Evolutionary conservation across 768 basidiomycete species (phyloP).

Genomic region (Mycena haematopus): DNA sequence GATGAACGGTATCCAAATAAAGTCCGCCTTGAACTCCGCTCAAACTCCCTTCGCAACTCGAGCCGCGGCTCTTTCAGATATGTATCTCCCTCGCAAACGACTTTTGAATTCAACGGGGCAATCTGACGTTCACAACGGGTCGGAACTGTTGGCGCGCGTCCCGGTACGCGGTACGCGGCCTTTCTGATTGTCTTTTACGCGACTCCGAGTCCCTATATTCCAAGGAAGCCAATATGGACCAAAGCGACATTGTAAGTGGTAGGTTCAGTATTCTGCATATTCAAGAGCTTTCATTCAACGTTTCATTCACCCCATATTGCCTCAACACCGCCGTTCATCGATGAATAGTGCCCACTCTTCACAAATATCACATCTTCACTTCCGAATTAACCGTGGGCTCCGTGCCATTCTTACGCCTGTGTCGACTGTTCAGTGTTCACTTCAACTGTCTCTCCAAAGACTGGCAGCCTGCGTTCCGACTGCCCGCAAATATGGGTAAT

Average conservation of each 20-base stretch:
- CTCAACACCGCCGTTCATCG: background rate
- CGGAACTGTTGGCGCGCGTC: background rate
- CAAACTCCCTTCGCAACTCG: background rate
- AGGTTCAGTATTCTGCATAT: background rate
- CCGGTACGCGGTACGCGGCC: background rate
- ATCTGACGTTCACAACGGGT: background rate
- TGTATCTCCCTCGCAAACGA: background rate
- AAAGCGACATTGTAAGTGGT: no score
- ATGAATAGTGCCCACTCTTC: background rate
- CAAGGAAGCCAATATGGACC: no score
- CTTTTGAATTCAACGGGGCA: background rate
- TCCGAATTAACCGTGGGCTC: slow-evolving; percentile 17
- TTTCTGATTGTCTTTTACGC: background rate
- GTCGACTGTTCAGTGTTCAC: background rate
- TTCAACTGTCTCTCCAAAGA: slow-evolving; percentile 1
- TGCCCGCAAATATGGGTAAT: background rate
- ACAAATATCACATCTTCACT: slow-evolving; percentile 8
- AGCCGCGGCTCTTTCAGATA: background rate
- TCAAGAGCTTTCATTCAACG: background rate
- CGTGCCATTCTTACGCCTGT: no score
- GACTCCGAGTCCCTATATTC: no score
- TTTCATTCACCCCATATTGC: background rate
- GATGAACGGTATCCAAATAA: no score
- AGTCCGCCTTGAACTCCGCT: no score
- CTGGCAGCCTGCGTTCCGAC: background rate